phyloP scores from a whole-genome alignment of 805 yeast genomes.

The Zygotorulaspora danielsina region DNA sequence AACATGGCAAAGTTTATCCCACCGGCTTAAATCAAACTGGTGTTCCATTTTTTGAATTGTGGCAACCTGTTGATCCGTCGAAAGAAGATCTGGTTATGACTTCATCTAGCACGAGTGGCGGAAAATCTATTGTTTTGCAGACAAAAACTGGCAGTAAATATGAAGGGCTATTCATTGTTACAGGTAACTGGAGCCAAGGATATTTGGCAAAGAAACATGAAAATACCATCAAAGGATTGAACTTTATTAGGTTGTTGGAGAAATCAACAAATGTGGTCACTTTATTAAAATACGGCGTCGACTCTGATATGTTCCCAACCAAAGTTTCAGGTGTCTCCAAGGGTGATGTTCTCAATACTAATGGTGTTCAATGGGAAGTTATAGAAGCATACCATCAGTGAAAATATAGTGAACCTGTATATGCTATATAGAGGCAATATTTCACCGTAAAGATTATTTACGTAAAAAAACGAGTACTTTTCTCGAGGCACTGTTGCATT shows the following conservation, averaged over 20 bases:
- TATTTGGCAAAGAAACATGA: conserved; percentile 26
- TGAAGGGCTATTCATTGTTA: conserved; percentile 30
- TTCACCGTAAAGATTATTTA: too few species aligned
- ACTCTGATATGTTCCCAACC: conserved; percentile 28
- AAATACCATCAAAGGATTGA: conserved; percentile 22
- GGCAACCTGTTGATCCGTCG: conserved; percentile 36
- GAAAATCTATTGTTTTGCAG: conserved; percentile 27
- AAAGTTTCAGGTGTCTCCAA: conserved; percentile 20
- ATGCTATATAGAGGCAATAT: too few species aligned
- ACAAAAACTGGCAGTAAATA: conserved; percentile 23
- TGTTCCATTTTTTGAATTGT: conserved; percentile 32
- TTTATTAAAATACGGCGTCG: conserved; percentile 25
- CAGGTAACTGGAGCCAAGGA: conserved; percentile 37
- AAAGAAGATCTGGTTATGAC: conserved; percentile 21
- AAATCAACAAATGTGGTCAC: conserved; percentile 13
- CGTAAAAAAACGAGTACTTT: too few species aligned
- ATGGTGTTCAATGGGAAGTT: conserved; percentile 31
- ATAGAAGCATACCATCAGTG: conserved; percentile 30
- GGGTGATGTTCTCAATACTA: conserved; percentile 23
- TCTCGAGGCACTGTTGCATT: too few species aligned
- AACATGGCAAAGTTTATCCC: conserved; percentile 34
- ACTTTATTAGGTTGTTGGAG: conserved; percentile 28
- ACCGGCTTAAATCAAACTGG: conserved; percentile 28
- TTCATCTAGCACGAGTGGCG: conserved; percentile 12
- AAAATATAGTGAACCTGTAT: too few species aligned